Evolutionary conservation across 2,329 filamentous ascomycete species (phyloP).

Genomic region (Hypoxylon sp.): DNA sequence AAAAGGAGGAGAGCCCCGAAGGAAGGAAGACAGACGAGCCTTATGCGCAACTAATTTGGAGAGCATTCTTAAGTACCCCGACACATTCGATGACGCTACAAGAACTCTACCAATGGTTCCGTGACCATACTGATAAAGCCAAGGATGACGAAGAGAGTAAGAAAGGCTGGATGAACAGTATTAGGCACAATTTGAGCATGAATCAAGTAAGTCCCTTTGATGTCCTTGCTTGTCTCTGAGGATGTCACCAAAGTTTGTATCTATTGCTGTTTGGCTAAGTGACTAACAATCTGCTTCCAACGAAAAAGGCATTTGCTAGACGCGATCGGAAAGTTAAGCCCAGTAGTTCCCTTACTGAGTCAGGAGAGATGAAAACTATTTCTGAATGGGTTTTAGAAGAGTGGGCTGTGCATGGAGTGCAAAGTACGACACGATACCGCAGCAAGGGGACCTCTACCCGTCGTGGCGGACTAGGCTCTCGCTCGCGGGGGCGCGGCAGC

Average conservation of each 20-base stretch:
- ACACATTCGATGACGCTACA: constrained; percentile 82
- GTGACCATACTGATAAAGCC: constrained; percentile 83
- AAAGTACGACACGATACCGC: constrained; percentile 87
- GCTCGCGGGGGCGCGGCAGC: constrained; percentile 18
- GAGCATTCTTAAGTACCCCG: constrained; percentile 78
- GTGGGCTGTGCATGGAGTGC: constrained; percentile 81
- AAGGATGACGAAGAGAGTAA: constrained; percentile 62
- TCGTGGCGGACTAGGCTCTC: constrained; percentile 33
- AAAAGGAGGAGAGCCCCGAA: constrained; percentile 47
- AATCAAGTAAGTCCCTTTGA: constrained; percentile 77
- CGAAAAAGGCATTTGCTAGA: constrained; percentile 60
- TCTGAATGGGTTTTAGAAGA: constrained; percentile 83
- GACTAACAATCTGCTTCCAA: constrained; percentile 23
- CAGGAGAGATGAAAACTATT: constrained; percentile 74
- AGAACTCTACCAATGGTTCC: constrained; percentile 93
- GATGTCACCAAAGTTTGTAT: background rate
- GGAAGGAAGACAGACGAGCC: constrained; percentile 67
- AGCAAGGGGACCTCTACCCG: constrained; percentile 66
- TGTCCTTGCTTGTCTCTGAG: background rate
- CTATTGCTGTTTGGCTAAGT: background rate
- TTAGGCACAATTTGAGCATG: constrained; percentile 96
- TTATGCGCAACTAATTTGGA: constrained; percentile 86
- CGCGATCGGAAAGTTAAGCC: constrained; percentile 61
- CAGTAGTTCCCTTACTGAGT: constrained; percentile 53
- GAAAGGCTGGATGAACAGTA: constrained; percentile 95